A percentile compares a stretch with the other conserved stretches of the same genome.
Evolutionary conservation across 768 basidiomycete species (phyloP).

Genomic region (Boletus reticuloceps): DNA sequence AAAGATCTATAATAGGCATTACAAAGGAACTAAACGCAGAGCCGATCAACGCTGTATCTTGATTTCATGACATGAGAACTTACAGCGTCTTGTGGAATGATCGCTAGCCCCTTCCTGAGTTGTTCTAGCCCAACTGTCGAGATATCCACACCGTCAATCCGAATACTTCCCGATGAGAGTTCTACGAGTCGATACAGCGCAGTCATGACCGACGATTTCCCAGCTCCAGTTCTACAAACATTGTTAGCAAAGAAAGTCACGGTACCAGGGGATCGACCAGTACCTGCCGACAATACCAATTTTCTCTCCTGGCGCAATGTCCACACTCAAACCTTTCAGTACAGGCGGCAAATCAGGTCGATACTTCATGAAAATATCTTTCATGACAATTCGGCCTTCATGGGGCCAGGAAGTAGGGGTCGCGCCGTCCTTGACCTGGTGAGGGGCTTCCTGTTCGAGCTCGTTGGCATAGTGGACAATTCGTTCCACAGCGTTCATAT

Average conservation of each 20-base stretch:
- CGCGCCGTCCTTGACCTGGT: slow-evolving; percentile 57
- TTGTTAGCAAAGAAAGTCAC: not conserved
- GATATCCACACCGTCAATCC: slow-evolving; percentile 82
- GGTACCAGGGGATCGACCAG: slow-evolving; percentile 11
- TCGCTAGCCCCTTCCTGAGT: slow-evolving; percentile 63
- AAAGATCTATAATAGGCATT: slow-evolving; percentile 2
- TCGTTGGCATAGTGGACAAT: slow-evolving; percentile 77
- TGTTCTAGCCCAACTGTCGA: slow-evolving; percentile 76
- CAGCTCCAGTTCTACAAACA: slow-evolving; percentile 67
- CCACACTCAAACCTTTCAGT: slow-evolving; percentile 77
- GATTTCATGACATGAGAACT: not conserved
- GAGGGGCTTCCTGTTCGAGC: slow-evolving; percentile 80
- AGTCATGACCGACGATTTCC: slow-evolving; percentile 89
- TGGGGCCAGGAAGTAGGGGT: slow-evolving; percentile 72
- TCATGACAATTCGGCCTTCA: slow-evolving; percentile 69
- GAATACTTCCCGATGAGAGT: slow-evolving; percentile 67
- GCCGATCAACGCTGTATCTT: not conserved
- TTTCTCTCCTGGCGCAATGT: slow-evolving; percentile 75
- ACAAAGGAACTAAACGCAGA: slow-evolving; percentile 38
- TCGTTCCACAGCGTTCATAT: slow-evolving; percentile 91
- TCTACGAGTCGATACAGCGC: slow-evolving; percentile 87
- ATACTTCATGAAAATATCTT: slow-evolving; percentile 76
- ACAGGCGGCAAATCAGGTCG: slow-evolving; percentile 87
- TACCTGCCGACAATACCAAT: slow-evolving; percentile 83
- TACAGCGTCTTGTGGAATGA: slow-evolving; percentile 75